Conservation (phyloP, 2,329 filamentous ascomycete genomes). For the Macrophomina pseudophaseolina region DNA sequence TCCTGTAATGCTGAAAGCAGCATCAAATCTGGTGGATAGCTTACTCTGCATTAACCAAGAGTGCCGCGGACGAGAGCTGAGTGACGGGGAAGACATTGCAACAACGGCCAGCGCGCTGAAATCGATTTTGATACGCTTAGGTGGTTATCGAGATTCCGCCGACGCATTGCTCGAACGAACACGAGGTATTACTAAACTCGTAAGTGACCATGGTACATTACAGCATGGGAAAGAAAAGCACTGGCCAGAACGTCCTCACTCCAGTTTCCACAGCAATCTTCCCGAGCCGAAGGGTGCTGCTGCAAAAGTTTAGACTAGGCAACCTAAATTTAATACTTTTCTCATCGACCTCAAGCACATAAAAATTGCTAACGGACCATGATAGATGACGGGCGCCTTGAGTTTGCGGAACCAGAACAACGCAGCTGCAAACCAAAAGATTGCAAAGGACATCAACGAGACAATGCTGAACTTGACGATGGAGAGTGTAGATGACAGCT, state of each 20-base stretch:
- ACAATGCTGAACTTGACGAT: constrained; percentile 2
- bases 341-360: not conserved
- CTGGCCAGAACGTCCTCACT: not conserved
- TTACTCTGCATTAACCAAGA: not conserved
- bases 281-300: too few species aligned
- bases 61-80: not conserved
- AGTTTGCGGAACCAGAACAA: not conserved
- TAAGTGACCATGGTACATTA: not conserved
- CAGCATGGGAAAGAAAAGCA: too few species aligned
- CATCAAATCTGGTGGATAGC: not conserved
- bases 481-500: constrained; percentile 15
- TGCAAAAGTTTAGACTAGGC: too few species aligned
- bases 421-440: constrained; percentile 9
- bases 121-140: not conserved
- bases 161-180: not conserved
- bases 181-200: not conserved
- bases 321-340: not conserved
- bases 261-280: too few species aligned
- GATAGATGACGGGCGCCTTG: constrained; percentile 1
- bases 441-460: constrained; percentile 1
- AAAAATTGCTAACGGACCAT: not conserved
- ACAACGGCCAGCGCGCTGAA: not conserved
- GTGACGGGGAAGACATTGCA: not conserved
- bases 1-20: not conserved
- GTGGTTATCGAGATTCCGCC: not conserved